Evolutionary conservation across 2,329 filamentous ascomycete genomes (phyloP), one percentile per base, ranked within the genome.

Genomic region (Sporothrix schenckii): DNA sequence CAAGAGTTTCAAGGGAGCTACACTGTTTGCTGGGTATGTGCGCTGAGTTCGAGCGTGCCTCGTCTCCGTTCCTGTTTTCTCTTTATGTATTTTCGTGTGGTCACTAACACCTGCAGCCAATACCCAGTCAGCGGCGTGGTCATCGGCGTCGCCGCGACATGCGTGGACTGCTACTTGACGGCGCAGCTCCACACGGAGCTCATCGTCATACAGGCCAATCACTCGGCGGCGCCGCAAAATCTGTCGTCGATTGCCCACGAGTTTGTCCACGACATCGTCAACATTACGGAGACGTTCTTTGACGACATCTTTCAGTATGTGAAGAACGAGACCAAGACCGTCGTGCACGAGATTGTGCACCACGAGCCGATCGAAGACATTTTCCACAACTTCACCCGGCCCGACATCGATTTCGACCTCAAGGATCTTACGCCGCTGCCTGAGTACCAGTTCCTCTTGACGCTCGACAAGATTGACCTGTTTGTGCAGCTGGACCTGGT

Each of bases 381-480:
- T 6, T n/a, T 73, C 68, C 14, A 71, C 72, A 7, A 70, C 24
- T 2, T 72, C 3, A 34, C 52, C 11, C 73, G 61, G 61, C 72
- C 73, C 16, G 77, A 84, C 49, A 70, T 83, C 14, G 79, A 80
- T 66, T 81, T 86, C 52, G 78, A 85, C 70, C 72, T 86, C 1
- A 78, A 82, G 19, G 56, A 85, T 0, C 78, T 58, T 0, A 49
- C 79, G 0, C 75, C 78, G 3, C 80, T 87, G 5, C 83, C 83
- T 0, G 81, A 82, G 30, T 78, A 77, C 27, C 74, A 76, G 2
- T 75, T 88, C 0, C 74, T 76, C 5, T 82, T 88, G 60, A 77
- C 81, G 34, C 85, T 88, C 71, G 83, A 86, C 68, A 79, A 78
- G 0, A 65, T 87, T 44, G 86, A 88, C 73, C 72, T 88, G 0